Base-by-base conservation (phyloP, 78 protist species). In the Guillardia theta region DNA sequence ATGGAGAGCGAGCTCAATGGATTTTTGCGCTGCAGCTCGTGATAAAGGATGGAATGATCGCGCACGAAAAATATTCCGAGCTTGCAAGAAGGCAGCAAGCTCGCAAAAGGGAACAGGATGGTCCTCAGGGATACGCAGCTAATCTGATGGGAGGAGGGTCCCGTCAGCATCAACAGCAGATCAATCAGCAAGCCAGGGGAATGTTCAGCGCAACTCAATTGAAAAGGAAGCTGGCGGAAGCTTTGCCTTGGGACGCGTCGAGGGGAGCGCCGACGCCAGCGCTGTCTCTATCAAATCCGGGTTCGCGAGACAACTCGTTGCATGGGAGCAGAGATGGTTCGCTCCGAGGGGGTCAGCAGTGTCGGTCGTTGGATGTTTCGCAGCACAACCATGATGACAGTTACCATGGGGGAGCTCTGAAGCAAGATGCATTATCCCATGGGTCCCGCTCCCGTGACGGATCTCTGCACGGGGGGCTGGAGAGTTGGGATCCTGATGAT, bases 211-310 rank as follows among this genome's bases (percentile, higher is more conserved):
- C 88, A 8, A 33, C 48, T 6, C 12, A 4, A 5, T 46, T 77
- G 50, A 77, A 77, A 46, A 41, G 88, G 37, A 77, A 77, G 45
- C 88, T 77, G 45, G 88, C 88, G 3, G 88, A 77, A 19, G 88
- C 88, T 4, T 46, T 77, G n/a, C 88, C 88, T 21, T 77, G 12
- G 45, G 88, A 33, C 45, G 88, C 12, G 48, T 4, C 19, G 50
- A 5, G 88, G 50, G 88, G 88, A 21, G 47, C 88, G 15, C 88
- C 88, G 9, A 39, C 45, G n/a, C 88, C 88, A 27, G 88, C 88
- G 22, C 88, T 77, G 37, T 77, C 88, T 5, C 37, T n/a, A 41
- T 39, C 88, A 6, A 77, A 39, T 46, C 45, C 88, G 8, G 78
- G 39, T 46, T 77, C 88, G 45, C 88, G 88, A 24, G 80, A 64